These are phyloP conservation scores for Leucoagaricus sp. DNA, from an alignment of 1,284 basidiomycete genomes.

Conservation along the genomic window DNA sequence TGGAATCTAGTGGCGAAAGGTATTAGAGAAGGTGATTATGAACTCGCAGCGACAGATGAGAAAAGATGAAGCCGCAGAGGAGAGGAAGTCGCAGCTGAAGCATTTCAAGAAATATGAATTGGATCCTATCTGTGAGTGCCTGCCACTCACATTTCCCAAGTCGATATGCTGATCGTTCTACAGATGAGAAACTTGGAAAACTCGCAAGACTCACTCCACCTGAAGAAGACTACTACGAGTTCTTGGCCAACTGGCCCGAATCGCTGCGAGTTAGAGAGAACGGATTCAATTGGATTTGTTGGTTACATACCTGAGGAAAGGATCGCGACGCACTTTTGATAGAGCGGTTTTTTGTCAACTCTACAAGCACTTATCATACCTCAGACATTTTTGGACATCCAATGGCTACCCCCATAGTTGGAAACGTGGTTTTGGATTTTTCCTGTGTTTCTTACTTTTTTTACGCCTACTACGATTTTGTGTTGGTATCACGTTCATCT, in stretches of 20 bases:
- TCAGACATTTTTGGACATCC: no score
- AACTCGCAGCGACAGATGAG: slow-evolving; percentile 89
- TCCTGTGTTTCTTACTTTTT: no score
- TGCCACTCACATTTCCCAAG: neutral
- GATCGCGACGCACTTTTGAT: no score
- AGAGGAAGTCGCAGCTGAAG: slow-evolving; percentile 74
- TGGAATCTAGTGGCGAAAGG: slow-evolving; percentile 92
- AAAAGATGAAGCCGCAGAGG: slow-evolving; percentile 79
- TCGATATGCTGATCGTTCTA: neutral
- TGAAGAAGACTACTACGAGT: slow-evolving; percentile 69
- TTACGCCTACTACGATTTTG: no score
- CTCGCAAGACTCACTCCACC: slow-evolving; percentile 56
- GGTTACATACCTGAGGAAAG: no score
- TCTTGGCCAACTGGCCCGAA: slow-evolving; percentile 55
- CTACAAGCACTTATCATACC: no score
- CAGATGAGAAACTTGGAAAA: slow-evolving; percentile 65
- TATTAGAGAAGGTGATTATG: slow-evolving; percentile 90
- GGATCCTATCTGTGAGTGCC: slow-evolving; percentile 69
- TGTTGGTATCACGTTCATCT: no score
- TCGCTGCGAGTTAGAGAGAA: neutral
- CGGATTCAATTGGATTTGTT: no score
- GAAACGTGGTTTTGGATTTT: no score
- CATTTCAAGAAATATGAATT: slow-evolving; percentile 72
- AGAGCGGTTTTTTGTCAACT: no score
- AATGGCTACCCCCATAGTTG: no score